These are phyloP conservation scores for Spiraea crenata DNA, from an alignment of 331 rosid genomes.

Conservation along the genomic window DNA sequence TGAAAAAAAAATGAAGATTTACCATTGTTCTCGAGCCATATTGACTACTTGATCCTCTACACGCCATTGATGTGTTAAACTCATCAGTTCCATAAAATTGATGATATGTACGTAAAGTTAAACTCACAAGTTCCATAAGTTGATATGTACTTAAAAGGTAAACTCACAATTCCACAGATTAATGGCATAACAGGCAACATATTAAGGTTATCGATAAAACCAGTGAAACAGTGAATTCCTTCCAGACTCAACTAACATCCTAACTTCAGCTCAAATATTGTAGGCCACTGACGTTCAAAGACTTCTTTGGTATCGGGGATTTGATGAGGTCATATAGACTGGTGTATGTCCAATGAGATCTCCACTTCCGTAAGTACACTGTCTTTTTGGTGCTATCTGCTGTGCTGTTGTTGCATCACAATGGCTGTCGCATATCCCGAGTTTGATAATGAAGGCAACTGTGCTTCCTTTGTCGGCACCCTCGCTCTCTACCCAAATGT, in stretches of 20 bases:
- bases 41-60: too few species aligned
- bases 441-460: constrained; percentile 60
- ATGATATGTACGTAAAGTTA: too few species aligned
- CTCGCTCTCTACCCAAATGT: constrained; percentile 85
- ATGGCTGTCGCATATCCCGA: constrained; percentile 49
- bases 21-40: too few species aligned
- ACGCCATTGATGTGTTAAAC: too few species aligned
- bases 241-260: neutral
- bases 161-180: too few species aligned
- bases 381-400: constrained; percentile 31
- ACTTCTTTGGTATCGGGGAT: constrained; percentile 57
- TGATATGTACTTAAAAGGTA: too few species aligned
- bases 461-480: constrained; percentile 71
- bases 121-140: too few species aligned
- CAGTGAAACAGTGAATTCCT: neutral
- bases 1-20: too few species aligned
- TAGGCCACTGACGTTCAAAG: constrained; percentile 2
- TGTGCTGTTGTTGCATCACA: constrained; percentile 36
- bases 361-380: constrained; percentile 58
- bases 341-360: constrained; percentile 47
- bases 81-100: too few species aligned
- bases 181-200: too few species aligned
- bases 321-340: constrained; percentile 35
- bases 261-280: neutral
- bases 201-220: too few species aligned